Evolutionary conservation across 495 filamentous ascomycete species (phyloP), one percentile per base, ranked within the genome.

Genomic region (Xylaria castorea): DNA sequence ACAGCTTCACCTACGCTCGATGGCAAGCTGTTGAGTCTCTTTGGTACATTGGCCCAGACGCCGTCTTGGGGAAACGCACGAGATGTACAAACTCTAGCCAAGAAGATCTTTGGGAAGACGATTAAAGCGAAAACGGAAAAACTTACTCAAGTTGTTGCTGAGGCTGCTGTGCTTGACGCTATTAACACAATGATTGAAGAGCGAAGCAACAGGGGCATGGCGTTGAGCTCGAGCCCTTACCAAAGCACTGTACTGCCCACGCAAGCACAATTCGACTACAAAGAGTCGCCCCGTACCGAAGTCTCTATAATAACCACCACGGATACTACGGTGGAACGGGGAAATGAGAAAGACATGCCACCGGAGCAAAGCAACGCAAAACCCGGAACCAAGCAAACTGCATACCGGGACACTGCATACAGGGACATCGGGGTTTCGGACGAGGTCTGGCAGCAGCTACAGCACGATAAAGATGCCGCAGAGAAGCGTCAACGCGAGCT

Each of bases 21-120:
- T 42, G 40, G 69, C 25, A 74, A 77, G 1, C 53, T 89, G 38
- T n/a, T 81, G 1, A 46, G 76, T 5, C 71, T 74, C 0, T 87
- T 93, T 66, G 40, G 75, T 1, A 72, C 57, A 1, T 79, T 92
- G 2, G 74, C 86, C 0, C 69, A 71, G 3, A 84, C 87, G 3
- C 68, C 82, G n/a, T 84, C 82, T 18, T 94, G 91, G 91, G 92
- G 84, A 4, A 94, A 91, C 75, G 92, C 89, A 0, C 81, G 91
- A 11, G 92, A 94, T 67, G 84, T 94, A 0, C 80, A 88, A 48
- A 88, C 84, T 0, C 53, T 93, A 1, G 85, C 81, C 0, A 91
- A 88, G 71, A 76, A 55, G 0, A 85, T 92, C 18, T 88, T 86
- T 70, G 74, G 81, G n/a, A 80, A 76, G 55, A 70, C 83, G 3